Evolutionary conservation across 192 early-diverging fungal genomes (phyloP).

Genomic region (Coemansia reversa): DNA sequence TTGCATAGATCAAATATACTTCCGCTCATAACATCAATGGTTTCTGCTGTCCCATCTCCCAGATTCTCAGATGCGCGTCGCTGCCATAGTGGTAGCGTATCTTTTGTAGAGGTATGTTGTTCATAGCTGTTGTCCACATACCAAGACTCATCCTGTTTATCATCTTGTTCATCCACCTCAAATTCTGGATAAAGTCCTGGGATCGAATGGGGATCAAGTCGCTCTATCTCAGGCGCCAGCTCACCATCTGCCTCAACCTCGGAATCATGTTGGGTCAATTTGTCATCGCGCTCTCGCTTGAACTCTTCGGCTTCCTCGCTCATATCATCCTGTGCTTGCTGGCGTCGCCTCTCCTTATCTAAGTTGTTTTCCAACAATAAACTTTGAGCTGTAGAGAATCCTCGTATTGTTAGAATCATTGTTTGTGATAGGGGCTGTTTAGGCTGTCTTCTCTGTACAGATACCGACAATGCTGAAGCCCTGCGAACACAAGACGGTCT

Average conservation of each 20-base stretch:
- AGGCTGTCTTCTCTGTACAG: neutral
- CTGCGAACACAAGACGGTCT: neutral
- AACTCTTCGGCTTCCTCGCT: conserved; percentile 33
- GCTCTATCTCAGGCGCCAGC: conserved; percentile 37
- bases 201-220: conserved; percentile 36
- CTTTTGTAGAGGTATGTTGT: neutral
- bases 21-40: conserved; percentile 8
- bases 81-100: conserved; percentile 36
- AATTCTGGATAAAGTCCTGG: conserved; percentile 46
- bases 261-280: neutral
- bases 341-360: conserved; percentile 30
- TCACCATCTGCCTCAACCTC: conserved; percentile 6
- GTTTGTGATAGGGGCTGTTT: no score
- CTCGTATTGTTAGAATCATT: neutral
- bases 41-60: conserved; percentile 2
- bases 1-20: conserved; percentile 45
- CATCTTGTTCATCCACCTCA: conserved; percentile 4
- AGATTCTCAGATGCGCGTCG: conserved; percentile 30
- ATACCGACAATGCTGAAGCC: neutral
- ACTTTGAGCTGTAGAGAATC: neutral
- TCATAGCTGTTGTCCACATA: conserved; percentile 36
- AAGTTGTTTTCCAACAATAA: conserved; percentile 1
- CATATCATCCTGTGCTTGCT: conserved; percentile 43
- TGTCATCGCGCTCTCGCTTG: conserved; percentile 9
- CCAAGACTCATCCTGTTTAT: conserved; percentile 44